Percentiles rank a stretch among this genome's conserved stretches.
phyloP scores from a whole-genome alignment of 106 monocot genomes.

The Acanthochlamys bracteata region DNA sequence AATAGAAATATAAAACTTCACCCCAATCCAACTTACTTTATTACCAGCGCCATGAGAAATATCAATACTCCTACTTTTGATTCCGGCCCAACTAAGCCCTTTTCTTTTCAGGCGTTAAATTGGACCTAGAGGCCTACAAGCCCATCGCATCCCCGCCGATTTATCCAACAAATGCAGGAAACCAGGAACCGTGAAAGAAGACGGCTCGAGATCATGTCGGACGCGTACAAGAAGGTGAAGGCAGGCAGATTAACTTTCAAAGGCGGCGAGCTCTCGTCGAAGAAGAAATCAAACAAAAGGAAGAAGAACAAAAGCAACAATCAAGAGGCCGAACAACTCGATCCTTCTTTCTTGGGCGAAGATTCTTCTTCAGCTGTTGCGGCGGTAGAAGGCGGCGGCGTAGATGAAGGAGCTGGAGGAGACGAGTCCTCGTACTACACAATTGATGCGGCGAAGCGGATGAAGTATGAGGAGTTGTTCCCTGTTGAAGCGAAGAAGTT shows the following conservation, averaged over 20 bases:
- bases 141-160: too few species aligned
- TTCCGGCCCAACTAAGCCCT: too few species aligned
- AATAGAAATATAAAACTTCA: too few species aligned
- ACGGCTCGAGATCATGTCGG: conserved; percentile 31
- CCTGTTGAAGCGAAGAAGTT: conserved; percentile 87
- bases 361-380: not conserved
- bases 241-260: conserved; percentile 76
- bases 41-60: too few species aligned
- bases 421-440: conserved; percentile 42
- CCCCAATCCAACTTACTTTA: too few species aligned
- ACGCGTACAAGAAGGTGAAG: conserved; percentile 58
- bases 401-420: conserved; percentile 3
- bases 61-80: too few species aligned
- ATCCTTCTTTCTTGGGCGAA: not conserved
- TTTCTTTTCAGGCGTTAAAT: too few species aligned
- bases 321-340: conserved; percentile 18
- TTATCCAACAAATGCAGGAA: too few species aligned
- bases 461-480: conserved; percentile 99
- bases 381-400: not conserved
- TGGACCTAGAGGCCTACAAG: too few species aligned
- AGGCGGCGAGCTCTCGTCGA: conserved; percentile 67
- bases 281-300: conserved; percentile 38
- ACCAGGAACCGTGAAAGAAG: too few species aligned
- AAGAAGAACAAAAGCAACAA: conserved; percentile 58
- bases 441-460: conserved; percentile 87